Base-by-base conservation (phyloP, 495 filamentous ascomycete genomes). In the Aspergillus conjunctus region DNA sequence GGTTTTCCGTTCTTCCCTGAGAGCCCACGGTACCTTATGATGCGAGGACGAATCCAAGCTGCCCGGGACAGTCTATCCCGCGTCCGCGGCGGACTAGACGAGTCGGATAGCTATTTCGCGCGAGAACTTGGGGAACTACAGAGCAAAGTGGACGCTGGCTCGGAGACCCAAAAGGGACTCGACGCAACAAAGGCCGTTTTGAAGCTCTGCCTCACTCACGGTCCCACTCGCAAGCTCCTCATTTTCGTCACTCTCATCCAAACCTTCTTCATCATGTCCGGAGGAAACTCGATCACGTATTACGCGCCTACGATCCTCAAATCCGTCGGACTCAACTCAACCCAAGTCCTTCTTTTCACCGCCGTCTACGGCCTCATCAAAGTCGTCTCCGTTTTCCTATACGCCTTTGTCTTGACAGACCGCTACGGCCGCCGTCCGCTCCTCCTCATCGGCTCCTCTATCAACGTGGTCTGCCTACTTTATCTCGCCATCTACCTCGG, bases 51-150 rank as follows among this genome's bases (percentile, higher is more conserved):
- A 34, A 81, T 87, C 63, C 77, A 78, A 1, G 88, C 90, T 67
- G 87, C 87, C 0, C 81, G 81, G 33, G 73, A 74, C 20, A 84
- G 87, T 7, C 78, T 92, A 12, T 78, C 87, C 4, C 76, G 54
- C 43, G 84, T 92, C 11, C 86, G 90, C 17, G 80, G 90, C 14
- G 80, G 63, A 4, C 63, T 74, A 18, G 85, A 90, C 63, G 54
- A 59, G 26, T 56, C 14, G 48, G 80, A 90, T 67, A 81, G 86
- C 61, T 83, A 91, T 7, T 85, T 93, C 62, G 83, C 86, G 68
- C 79, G 90, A 15, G 90, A 92, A 68, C 90, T 85, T 71, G 77
- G 87, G 45, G 90, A 92, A 70, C 90, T 92, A 69, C 87, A 86
- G 71, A 85, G 87, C 0, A 87, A 89, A 63, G 84, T 84, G 2